Base-by-base conservation (phyloP, 2,329 filamentous ascomycete species). In the Tricladium varicosporioides region DNA sequence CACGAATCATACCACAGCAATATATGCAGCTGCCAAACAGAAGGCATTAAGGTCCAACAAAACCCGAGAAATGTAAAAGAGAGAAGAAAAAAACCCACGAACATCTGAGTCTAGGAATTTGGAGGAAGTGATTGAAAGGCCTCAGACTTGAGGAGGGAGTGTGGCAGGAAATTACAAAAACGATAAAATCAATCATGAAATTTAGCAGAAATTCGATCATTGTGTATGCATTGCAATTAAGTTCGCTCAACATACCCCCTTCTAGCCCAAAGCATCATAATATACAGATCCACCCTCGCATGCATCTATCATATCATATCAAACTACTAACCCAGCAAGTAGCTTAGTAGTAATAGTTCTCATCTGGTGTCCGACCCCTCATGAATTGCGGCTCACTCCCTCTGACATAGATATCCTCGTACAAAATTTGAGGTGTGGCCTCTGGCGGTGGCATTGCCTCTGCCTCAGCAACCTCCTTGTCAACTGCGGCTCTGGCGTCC, bases 391-490 rank as follows among this genome's bases (percentile, higher is more conserved):
- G 92, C 84, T 97, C 93, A 60, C 84, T 88, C 65, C 93, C 93
- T 64, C 82, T 81, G 69, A 92, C 92, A 76, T 96, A 97, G 74
- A 97, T 96, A 75, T 97, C 93, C 86, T 99, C 93, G 75, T 84
- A 99, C 67, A 99, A 82, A 67, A 94, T 94, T 76, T 91, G 83
- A 54, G 86, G 78, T 60, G 84, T 95, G 56, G 88, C 74, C 49
- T 96, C 91, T 31, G 94, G 94, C 48, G 78, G 75, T 43, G 84
- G 75, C 91, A 97, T 97, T 69, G 85, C 82, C 85, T 99, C 94
- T 53, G 94, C 94, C 70, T 84, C 82, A 61, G 88, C 89, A 57
- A 97, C 93, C 82, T 99, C 93, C 65, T 85, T 87, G 74, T 94
- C 92, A 72, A 99, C 91, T 71, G 86, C 81, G 73, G 77, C 80